phyloP scores from a whole-genome alignment of 1,284 basidiomycete species.

The Xerocomus cyaneibrunnescens region DNA sequence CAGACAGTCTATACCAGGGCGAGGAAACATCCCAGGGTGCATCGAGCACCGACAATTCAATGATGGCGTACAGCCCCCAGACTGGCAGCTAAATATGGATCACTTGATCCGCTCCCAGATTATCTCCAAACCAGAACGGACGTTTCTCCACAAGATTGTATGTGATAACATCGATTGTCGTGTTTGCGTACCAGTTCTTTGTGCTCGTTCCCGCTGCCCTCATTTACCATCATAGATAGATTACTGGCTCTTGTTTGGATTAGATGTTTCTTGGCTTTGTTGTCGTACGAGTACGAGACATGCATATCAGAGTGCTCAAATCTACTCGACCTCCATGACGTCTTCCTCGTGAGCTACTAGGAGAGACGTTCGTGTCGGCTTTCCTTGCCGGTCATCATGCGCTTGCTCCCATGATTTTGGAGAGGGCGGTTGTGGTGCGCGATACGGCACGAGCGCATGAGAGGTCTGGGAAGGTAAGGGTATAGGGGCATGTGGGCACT shows the following conservation, averaged over 20 bases:
- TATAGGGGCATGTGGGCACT: slow-evolving; percentile 16
- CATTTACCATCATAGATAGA: slow-evolving; percentile 30
- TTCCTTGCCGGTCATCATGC: background rate
- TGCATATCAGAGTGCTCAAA: background rate
- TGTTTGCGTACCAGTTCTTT: slow-evolving; percentile 8
- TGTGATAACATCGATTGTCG: slow-evolving; percentile 11
- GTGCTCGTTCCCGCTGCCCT: slow-evolving; percentile 5
- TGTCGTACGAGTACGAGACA: slow-evolving; percentile 15
- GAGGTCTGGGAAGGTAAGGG: slow-evolving; percentile 29
- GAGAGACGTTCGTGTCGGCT: background rate
- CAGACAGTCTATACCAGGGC: slow-evolving; percentile 44
- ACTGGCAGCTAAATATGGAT: slow-evolving; percentile 32
- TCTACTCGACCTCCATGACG: slow-evolving; percentile 60
- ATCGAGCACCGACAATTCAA: slow-evolving; percentile 39
- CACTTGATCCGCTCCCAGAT: slow-evolving; percentile 1
- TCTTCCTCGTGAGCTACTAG: slow-evolving; percentile 39
- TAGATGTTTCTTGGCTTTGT: slow-evolving; percentile 19
- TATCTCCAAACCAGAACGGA: slow-evolving; percentile 2
- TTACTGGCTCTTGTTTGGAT: slow-evolving; percentile 14
- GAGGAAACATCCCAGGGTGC: slow-evolving; percentile 34
- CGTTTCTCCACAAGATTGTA: background rate
- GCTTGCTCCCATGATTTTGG: slow-evolving; percentile 14
- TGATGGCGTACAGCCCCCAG: slow-evolving; percentile 47
- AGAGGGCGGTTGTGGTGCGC: slow-evolving; percentile 39
- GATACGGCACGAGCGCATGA: slow-evolving; percentile 61